Base-by-base conservation (phyloP, 2,329 filamentous ascomycete genomes). In the Cladophialophora psammophila region DNA sequence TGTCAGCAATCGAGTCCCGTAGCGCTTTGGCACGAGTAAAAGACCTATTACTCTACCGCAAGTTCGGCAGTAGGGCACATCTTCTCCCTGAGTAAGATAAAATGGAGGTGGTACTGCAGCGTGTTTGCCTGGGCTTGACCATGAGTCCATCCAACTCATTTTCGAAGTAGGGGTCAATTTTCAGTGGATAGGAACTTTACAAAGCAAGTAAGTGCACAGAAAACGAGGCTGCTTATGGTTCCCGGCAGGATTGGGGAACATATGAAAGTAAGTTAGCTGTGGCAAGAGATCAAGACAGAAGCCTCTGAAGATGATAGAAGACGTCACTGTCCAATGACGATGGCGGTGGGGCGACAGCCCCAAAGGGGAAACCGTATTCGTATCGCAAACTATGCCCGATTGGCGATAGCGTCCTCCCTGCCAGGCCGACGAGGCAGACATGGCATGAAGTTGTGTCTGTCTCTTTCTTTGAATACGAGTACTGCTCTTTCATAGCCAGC, bases 71-170 rank as follows among this genome's bases (percentile, higher is more conserved):
- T 72, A 72, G 18, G 69, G 63, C 83, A 82, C 83, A 32, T 78
- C 74, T 56, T 85, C 83, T 52, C 81, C 80, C 2, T 80, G 74
- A 1, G 77, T 73, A 0, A 88, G 78, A 71, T 88, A 89, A 57
- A 83, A 82, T 0, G 86, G 86, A 9, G 84, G 82, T 10, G 86
- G 86, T 1, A 77, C 78, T 38, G 79, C 74, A 38, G 78, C 74
- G 53, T 76, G 74, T 68, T 82, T 81, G 42, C 75, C 75, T 1
- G 80, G 80, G 12, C 80, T 77, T 2, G 79, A 81, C 79, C 81
- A 83, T 3, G 79, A 80, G 74, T 83, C 81, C 81, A 83, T 84
- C 81, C 81, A 83, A 35, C 77, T 80, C 81, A 83, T 83, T n/a
- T 18, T 59, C 4, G 26, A 8, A 32, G 8, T n/a, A 45, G n/a